Evolutionary conservation across 2,329 filamentous ascomycete species (phyloP).

Genomic region (Colletotrichum filicis): DNA sequence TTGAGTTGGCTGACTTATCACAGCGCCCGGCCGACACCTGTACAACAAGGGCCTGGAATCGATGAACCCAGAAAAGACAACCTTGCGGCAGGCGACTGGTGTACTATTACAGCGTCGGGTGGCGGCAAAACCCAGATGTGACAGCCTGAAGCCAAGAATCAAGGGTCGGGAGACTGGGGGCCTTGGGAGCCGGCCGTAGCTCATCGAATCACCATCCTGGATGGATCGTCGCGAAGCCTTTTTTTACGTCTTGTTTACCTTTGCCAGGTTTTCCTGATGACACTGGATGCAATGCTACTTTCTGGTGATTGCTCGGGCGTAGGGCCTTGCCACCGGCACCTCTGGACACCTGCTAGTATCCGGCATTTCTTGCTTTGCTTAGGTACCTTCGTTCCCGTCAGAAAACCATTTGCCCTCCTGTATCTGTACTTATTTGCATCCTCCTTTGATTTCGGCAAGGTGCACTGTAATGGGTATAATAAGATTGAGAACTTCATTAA

Average conservation of each 20-base stretch:
- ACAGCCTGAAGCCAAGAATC: constrained; percentile 12
- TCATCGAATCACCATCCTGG: background rate
- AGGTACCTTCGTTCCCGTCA: too few relatives aligned
- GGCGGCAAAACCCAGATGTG: background rate
- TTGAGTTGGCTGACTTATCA: background rate
- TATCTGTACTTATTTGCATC: background rate
- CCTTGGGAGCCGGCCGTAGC: constrained; percentile 3
- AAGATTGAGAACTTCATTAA: background rate
- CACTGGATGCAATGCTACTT: background rate
- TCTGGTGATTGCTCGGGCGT: background rate
- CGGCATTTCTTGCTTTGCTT: background rate
- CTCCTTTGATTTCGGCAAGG: background rate
- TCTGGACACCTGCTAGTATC: background rate
- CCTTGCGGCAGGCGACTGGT: constrained; percentile 18
- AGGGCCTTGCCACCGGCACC: background rate
- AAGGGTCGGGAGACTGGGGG: background rate
- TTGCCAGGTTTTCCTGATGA: background rate
- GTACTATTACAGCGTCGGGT: background rate
- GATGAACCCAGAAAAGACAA: constrained; percentile 2
- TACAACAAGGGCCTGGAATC: constrained; percentile 5
- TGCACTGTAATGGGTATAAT: background rate
- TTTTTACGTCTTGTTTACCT: background rate
- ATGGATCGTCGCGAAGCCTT: background rate
- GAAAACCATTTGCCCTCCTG: background rate
- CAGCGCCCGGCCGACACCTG: background rate